Evolutionary conservation across 768 basidiomycete genomes (phyloP).

Genomic region (Mycena galopus): DNA sequence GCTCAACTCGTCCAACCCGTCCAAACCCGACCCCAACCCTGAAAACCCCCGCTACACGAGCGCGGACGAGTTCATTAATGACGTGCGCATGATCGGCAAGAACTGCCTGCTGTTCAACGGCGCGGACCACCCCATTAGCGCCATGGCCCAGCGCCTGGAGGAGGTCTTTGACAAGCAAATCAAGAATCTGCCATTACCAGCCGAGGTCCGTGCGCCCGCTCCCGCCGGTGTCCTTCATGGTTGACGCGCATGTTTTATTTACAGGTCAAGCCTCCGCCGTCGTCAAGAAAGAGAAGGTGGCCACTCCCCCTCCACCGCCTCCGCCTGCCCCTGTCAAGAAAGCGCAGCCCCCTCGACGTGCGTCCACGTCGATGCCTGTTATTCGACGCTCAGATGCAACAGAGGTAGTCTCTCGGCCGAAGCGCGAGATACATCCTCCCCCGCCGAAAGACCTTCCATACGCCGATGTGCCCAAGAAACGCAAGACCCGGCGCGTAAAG

Average conservation of each 20-base stretch:
- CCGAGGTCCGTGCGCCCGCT: slow-evolving; percentile 74
- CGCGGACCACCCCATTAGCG: slow-evolving; percentile 82
- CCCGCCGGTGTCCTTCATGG: background rate
- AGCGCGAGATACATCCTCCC: slow-evolving; percentile 97
- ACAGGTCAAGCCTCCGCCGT: slow-evolving; percentile 55
- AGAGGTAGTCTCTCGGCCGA: slow-evolving; percentile 79
- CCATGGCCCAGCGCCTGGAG: slow-evolving; percentile 87
- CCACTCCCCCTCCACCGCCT: slow-evolving; percentile 61
- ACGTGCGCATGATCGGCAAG: slow-evolving; percentile 89
- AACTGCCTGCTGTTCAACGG: slow-evolving; percentile 96
- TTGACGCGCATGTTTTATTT: slow-evolving; percentile 16
- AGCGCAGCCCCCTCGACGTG: slow-evolving; percentile 67
- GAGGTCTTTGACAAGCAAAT: slow-evolving; percentile 90
- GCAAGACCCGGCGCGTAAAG: slow-evolving; percentile 70
- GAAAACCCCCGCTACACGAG: slow-evolving; percentile 81
- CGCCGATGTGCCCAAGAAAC: slow-evolving; percentile 79
- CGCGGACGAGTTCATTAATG: slow-evolving; percentile 85
- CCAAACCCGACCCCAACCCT: slow-evolving; percentile 78
- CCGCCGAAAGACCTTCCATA: slow-evolving; percentile 93
- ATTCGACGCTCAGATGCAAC: slow-evolving; percentile 83
- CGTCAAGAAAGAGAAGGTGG: slow-evolving; percentile 63
- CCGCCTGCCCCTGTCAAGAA: slow-evolving; percentile 61
- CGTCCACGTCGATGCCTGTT: slow-evolving; percentile 85
- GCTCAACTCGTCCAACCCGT: slow-evolving; percentile 81
- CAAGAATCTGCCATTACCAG: slow-evolving; percentile 82